Evolutionary conservation across 1,139 yeast genomes (phyloP), one percentile per base, ranked within the genome.

Genomic region (Scheffersomyces cryptocercus): DNA sequence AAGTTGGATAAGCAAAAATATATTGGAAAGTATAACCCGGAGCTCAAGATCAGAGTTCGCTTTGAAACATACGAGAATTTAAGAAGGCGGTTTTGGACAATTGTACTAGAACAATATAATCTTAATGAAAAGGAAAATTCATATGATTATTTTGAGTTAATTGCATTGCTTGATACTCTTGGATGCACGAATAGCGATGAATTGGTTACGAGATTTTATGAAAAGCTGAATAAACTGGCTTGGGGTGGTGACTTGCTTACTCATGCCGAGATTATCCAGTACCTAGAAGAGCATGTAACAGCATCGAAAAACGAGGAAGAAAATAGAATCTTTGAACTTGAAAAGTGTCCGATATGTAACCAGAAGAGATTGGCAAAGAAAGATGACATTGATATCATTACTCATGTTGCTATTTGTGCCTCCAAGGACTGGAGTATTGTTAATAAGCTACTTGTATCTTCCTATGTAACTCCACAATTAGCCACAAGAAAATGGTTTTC

Each of bases 401-500:
- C 90, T 1, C 99, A 93, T 67, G 77, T 91, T 49, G 95, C 97
- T 0, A 81, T 89, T 2, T 93, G 99, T 65, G 84, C 89, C 0
- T 82, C 88, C 20, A 83, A 83, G 48, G 88, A 85, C 52, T 86
- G 91, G 85, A 80, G 85, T 42, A 76, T 83, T 38, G 86, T 84
- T 30, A 81, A 82, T 49, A 81, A 84, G 52, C 61, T 87, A 13
- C 65, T 88, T 34, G 81, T 83, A 46, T 81, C 88, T 4, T 75
- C 85, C 1, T 91, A 82, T 59, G 93, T 88, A 1, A 82, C 97
- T 0, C 81, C 95, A 0, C 85, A 82, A 44, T 81, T 85, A 52
- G 98, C 98, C 0, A 80, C 93, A 3, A 84, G 88, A 53, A 80
- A 93, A 50, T 90, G 98, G 98, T 88, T 87, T 54, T 78, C 91